Evolutionary conservation across 352 stramenopile genomes (phyloP).

Genomic region (Pythium biforme): DNA sequence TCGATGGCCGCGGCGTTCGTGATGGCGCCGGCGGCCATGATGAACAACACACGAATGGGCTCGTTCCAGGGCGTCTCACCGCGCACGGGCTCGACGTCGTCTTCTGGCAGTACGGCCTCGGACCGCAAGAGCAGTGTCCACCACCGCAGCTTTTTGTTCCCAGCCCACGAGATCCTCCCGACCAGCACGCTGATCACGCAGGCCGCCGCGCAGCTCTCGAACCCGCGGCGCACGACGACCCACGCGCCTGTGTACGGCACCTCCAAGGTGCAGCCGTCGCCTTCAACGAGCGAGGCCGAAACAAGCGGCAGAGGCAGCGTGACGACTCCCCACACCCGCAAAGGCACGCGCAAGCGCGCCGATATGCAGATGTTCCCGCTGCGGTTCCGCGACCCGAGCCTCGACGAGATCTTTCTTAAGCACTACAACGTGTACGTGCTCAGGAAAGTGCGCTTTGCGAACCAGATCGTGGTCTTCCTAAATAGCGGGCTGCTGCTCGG

Average conservation of each 20-base stretch:
- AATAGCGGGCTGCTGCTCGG: slow-evolving; percentile 46
- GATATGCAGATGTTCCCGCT: slow-evolving; percentile 60
- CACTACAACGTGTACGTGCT: slow-evolving; percentile 76
- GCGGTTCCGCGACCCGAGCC: slow-evolving; percentile 50
- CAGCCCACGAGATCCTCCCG: slow-evolving; percentile 40
- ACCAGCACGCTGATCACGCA: slow-evolving; percentile 44
- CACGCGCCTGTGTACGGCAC: slow-evolving; percentile 34
- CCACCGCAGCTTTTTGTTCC: slow-evolving; percentile 44
- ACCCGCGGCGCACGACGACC: slow-evolving; percentile 21
- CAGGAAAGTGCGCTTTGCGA: slow-evolving; percentile 57
- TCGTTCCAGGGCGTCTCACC: slow-evolving; percentile 23
- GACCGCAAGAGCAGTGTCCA: slow-evolving; percentile 31
- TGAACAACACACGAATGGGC: background rate
- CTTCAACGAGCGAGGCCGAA: slow-evolving; percentile 18
- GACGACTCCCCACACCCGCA: background rate
- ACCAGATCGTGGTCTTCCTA: slow-evolving; percentile 47
- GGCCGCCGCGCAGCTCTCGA: slow-evolving; percentile 23
- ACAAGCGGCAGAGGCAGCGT: background rate
- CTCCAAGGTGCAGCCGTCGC: slow-evolving; percentile 34
- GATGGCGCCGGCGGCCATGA: background rate
- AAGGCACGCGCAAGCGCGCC: slow-evolving; percentile 23
- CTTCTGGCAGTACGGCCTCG: slow-evolving; percentile 30
- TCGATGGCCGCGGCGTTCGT: background rate
- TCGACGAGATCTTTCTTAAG: slow-evolving; percentile 72
- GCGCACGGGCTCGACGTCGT: slow-evolving; percentile 25